Evolutionary conservation across 164 flowering plant species (phyloP), one percentile per base, ranked within the genome.

Genomic region (Stephania yunnanensis): DNA sequence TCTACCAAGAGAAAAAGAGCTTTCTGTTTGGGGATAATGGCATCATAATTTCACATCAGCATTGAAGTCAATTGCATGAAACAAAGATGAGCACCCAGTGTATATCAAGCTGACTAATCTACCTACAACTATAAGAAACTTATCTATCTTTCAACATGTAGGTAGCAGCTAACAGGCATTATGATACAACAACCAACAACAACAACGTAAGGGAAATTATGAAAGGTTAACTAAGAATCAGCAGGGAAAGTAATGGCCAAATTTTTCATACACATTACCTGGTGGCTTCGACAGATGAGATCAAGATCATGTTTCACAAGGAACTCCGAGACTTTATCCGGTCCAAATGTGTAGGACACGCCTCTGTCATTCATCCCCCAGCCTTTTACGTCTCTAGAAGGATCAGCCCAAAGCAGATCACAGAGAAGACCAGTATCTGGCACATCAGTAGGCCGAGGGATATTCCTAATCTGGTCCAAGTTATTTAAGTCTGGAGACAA

Each of bases 331-430:
- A 89, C 89, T 71, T 69, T 82, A 79, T 89, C 92, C 71, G 87
- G 80, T 31, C 92, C 92, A 80, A 88, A 88, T n/a, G 88, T 87
- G 71, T 77, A 88, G 13, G 91, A 88, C 9, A 88, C 87, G 75
- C 91, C 90, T 68, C 92, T 81, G 55, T 87, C 90, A 85, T 87
- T 87, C 80, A 86, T 87, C 29, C 85, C 90, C 92, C 92, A 89
- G 55, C 92, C 92, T 66, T 81, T 80, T 53, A 84, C 36, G 63
- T 83, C 88, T 79, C 80, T 83, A 73, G 84, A 88, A 42, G 92
- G 92, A 77, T 89, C 92, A 74, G 90, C 81, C 92, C 90, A 89
- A 17, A 89, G 71, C 20, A 89, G 72, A 80, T 89, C 92, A 82
- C 89, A 87, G 68, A 89, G 86, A 74, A 89, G 84, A 31, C 92